Percentiles rank a stretch among this genome's conserved stretches.
Conservation (phyloP, 2,329 filamentous ascomycete genomes). For the Exserohilum turcica region DNA sequence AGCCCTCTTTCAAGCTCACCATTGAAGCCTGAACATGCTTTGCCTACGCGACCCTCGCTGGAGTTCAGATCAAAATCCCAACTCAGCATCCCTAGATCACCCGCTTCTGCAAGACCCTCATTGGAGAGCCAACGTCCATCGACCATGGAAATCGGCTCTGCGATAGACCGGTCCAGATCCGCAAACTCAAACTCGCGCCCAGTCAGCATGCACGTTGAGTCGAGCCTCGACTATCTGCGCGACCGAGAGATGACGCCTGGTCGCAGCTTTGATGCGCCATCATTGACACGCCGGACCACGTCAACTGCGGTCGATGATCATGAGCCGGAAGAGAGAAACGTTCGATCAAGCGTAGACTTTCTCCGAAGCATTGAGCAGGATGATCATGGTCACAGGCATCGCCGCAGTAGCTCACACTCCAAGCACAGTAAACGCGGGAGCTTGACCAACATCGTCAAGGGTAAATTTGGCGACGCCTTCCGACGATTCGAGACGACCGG, state of each 20-base stretch:
- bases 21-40: conserved; percentile 46
- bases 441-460: conserved; percentile 74
- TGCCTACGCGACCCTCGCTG: conserved; percentile 49
- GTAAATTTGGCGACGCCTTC: conserved; percentile 92
- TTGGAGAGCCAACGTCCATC: conserved; percentile 72
- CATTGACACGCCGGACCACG: conserved; percentile 34
- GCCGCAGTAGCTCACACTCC: conserved; percentile 60
- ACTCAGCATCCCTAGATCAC: conserved; percentile 59
- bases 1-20: conserved; percentile 36
- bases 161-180: conserved; percentile 64
- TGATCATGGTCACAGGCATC: conserved; percentile 60
- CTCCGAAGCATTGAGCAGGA: conserved; percentile 74
- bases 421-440: conserved; percentile 75
- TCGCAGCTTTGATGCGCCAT: conserved; percentile 41
- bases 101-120: conserved; percentile 67
- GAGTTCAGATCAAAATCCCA: conserved; percentile 59
- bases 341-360: conserved; percentile 82
- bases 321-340: conserved; percentile 64
- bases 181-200: conserved; percentile 73
- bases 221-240: conserved; percentile 79
- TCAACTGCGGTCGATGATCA: conserved; percentile 43
- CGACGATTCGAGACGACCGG: conserved; percentile 76
- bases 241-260: conserved; percentile 68
- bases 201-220: conserved; percentile 80
- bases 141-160: conserved; percentile 64